Percentiles rank a stretch among this genome's conserved stretches.
Evolutionary conservation across 73 alveolate genomes (phyloP).

Genomic region (Stentor roeselii): DNA sequence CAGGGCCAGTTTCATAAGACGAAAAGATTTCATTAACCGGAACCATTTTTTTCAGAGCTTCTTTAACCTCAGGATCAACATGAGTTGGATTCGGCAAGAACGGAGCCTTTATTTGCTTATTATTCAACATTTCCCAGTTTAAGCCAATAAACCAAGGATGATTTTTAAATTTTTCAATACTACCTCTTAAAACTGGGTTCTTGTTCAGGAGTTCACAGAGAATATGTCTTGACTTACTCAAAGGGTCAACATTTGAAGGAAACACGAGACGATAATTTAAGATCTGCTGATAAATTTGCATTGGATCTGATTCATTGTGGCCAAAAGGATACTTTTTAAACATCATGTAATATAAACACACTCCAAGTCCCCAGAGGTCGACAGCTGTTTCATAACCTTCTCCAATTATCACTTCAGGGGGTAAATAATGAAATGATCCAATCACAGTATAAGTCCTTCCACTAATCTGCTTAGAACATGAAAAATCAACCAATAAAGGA

Average conservation of each 20-base stretch:
- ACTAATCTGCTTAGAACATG: neutral
- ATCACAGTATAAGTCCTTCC: slow-evolving; percentile 26
- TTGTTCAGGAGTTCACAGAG: slow-evolving; percentile 6
- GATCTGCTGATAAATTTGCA: neutral
- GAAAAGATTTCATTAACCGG: neutral
- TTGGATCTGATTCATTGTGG: neutral
- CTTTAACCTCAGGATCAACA: neutral
- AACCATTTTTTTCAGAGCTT: neutral
- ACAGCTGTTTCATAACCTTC: neutral
- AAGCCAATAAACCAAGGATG: slow-evolving; percentile 18
- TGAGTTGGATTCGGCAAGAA: neutral
- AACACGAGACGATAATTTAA: slow-evolving; percentile 3
- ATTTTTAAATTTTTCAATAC: neutral
- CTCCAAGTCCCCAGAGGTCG: slow-evolving; percentile 14
- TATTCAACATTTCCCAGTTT: slow-evolving; percentile 2
- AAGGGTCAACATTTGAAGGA: neutral
- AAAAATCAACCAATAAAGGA: neutral
- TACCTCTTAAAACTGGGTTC: neutral
- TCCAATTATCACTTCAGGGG: slow-evolving; percentile 32
- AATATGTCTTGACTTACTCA: slow-evolving; percentile 22
- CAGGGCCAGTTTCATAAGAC: neutral
- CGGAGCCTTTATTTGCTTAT: slow-evolving; percentile 1
- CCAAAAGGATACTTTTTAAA: slow-evolving; percentile 23
- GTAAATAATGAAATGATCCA: slow-evolving; percentile 24
- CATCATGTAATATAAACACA: neutral